Base-by-base conservation (phyloP, 495 filamentous ascomycete genomes). In the Melanomma pulvis-pyrius region DNA sequence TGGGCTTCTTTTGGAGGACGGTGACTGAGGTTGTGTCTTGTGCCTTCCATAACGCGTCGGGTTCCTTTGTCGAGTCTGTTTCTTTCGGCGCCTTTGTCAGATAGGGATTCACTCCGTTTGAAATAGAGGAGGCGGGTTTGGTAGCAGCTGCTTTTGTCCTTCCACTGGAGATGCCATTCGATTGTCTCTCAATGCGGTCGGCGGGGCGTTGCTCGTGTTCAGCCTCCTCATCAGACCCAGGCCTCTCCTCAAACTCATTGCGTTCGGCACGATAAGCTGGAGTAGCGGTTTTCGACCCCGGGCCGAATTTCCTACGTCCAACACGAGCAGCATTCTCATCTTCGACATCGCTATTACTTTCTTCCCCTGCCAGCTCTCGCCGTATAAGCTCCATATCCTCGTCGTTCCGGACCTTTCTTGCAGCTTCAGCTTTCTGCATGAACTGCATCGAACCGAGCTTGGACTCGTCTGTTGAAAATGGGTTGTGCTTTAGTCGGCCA, bases 391-490 rank as follows among this genome's bases (percentile, higher is more conserved):
- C 86, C n/a, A 94, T 78, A 44, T 90, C 84, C 41, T 89, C 88
- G 71, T 96, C 91, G 59, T 97, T 98, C 63, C 86, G 81, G 57
- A 86, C 86, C 73, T 87, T 92, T 67, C 84, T 84, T 41, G 84
- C 80, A 12, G 87, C 90, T 66, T 97, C 92, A 13, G 92, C 92
- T 46, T 87, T 91, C 67, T 87, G 85, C 94, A 98, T 98, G 73
- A 98, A 98, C 70, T 89, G 88, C 90, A 96, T 89, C 28, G 82
- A 82, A 69, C 85, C 81, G 9, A 96, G 79, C 61, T 82, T 83
- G 21, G 82, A 79, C 4, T 78, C 80, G 5, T 77, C 77, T 68
- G 65, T 55, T 0, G 65, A 41, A n/a, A 61, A 66, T 25, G 61
- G 51, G 29, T 61, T 72, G 1, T 76, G 78, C 46, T 88, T 79